These are phyloP conservation scores for Yarrowia deformans DNA, from an alignment of 805 yeast species.

Conservation along the genomic window DNA sequence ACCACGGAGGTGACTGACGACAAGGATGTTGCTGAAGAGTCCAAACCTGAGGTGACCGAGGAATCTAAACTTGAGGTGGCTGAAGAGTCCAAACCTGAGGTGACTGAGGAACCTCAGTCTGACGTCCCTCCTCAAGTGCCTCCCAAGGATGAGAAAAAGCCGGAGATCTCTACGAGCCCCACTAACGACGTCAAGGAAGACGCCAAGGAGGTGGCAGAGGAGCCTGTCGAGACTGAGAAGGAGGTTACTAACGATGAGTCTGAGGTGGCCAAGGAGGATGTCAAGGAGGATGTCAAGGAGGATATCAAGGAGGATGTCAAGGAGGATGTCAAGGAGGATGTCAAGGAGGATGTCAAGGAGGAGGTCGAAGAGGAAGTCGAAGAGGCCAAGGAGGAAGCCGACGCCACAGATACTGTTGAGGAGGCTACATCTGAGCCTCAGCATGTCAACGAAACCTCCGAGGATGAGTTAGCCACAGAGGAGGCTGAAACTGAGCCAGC, in stretches of 20 bases:
- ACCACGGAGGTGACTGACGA: neutral
- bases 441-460: neutral
- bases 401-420: neutral
- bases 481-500: neutral
- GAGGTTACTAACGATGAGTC: conserved; percentile 23
- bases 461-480: too few relatives aligned
- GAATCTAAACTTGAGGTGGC: too few relatives aligned
- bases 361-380: conserved; percentile 11
- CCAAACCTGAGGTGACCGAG: neutral
- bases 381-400: neutral
- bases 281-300: neutral
- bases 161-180: neutral
- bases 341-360: conserved; percentile 38
- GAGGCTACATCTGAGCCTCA: neutral
- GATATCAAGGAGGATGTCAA: neutral
- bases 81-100: too few relatives aligned
- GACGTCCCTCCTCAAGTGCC: neutral
- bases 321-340: conserved; percentile 41
- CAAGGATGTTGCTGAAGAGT: conserved; percentile 34
- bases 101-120: too few relatives aligned
- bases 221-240: conserved; percentile 16
- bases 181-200: conserved; percentile 41
- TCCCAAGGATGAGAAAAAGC: neutral
- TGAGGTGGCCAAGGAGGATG: conserved; percentile 4
- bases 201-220: conserved; percentile 35